Evolutionary conservation across 2,329 filamentous ascomycete genomes (phyloP), one percentile per base, ranked within the genome.

Genomic region (Sodiomyces alkalinus): DNA sequence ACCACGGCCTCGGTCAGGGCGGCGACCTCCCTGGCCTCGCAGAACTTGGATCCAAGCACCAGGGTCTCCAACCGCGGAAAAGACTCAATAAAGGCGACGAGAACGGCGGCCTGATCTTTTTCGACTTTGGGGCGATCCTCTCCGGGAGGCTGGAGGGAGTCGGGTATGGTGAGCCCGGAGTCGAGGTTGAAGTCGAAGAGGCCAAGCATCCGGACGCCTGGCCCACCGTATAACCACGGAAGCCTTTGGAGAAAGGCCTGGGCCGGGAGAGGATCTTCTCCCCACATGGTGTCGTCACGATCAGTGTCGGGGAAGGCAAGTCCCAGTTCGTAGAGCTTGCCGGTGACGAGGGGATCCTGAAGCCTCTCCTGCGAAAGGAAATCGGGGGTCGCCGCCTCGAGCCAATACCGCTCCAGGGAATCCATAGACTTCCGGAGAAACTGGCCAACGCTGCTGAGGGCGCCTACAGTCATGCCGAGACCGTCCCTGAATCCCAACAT

Each of bases 131-230:
- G 26, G 5, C 26, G 7, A 7, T 17, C 11, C 12, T 10, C 17
- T 6, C 17, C 17, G 5, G 26, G 9, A 8, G 26, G 17, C 14
- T 25, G 23, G 12, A 20, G 16, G 4, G 19, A 10, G 20, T 12
- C 15, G 3, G 19, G 17, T n/a, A 18, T 11, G 33, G 25, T 7
- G 18, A 10, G 31, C 31, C 28, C 31, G 30, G 31, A 33, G 33
- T 27, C 39, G 34, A 57, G 55, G 18, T 42, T 38, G 26, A 58
- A 56, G 17, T 47, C 33, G 22, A 44, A 51, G 17, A 57, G 25
- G 4, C 50, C 50, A 3, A 58, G 40, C 19, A 40, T 44, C 21
- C 35, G 44, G 17, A 59, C 49, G 3, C 42, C 48, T 13, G 39
- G 22, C 2, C 44, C 39, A 19, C 53, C 53, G 10, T 44, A 40